phyloP scores from a whole-genome alignment of 768 basidiomycete species.

The Coprinopsis cinerea region DNA sequence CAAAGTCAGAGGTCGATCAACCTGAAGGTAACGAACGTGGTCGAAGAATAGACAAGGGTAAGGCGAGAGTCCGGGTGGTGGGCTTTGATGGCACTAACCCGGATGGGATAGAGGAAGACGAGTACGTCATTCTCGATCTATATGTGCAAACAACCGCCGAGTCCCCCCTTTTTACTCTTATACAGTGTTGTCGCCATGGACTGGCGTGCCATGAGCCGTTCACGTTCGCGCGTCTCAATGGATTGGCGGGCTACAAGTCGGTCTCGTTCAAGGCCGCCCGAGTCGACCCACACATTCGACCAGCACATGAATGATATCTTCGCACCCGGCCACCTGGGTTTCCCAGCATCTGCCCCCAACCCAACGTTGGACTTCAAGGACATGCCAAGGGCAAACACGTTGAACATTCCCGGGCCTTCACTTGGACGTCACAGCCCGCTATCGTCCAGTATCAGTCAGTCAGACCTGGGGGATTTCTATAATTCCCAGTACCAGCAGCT shows the following conservation, averaged over 20 bases:
- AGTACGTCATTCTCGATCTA: conserved; percentile 39
- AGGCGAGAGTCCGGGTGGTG: conserved; percentile 68
- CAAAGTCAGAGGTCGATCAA: conserved; percentile 17
- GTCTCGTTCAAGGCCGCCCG: conserved; percentile 72
- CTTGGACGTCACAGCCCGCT: conserved; percentile 44
- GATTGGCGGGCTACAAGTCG: conserved; percentile 82
- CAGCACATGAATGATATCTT: conserved; percentile 21
- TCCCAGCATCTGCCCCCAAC: conserved; percentile 1
- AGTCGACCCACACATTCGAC: conserved; percentile 43
- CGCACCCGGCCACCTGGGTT: neutral
- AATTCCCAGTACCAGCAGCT: conserved; percentile 33
- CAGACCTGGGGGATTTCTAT: neutral
- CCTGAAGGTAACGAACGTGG: conserved; percentile 51
- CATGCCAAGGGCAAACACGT: conserved; percentile 19
- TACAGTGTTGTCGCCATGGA: conserved; percentile 72
- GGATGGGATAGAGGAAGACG: conserved; percentile 65
- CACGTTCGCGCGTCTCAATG: conserved; percentile 86
- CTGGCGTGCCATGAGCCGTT: conserved; percentile 88
- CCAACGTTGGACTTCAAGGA: conserved; percentile 4
- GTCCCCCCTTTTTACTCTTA: conserved; percentile 16
- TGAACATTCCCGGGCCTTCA: conserved; percentile 39
- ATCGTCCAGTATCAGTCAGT: conserved; percentile 25
- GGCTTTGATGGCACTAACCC: conserved; percentile 77
- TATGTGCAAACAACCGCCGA: conserved; percentile 5
- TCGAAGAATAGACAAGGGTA: conserved; percentile 74